Percentiles rank a stretch among this genome's conserved stretches.
Evolutionary conservation across 805 yeast species (phyloP).

Genomic region (Metschnikowia picachoensis): DNA sequence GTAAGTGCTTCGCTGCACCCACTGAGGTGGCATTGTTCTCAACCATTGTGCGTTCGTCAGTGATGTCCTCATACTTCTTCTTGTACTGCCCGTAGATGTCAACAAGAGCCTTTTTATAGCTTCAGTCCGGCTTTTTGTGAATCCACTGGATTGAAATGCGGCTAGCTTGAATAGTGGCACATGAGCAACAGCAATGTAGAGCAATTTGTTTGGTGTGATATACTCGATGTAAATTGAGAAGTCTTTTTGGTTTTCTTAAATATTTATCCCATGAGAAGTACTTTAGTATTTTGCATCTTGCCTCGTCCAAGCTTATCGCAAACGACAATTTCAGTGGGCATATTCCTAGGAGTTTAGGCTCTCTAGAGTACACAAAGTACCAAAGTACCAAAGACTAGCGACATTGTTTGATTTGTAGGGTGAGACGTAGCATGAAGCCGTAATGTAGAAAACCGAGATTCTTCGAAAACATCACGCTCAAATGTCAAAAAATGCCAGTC

Average conservation of each 20-base stretch:
- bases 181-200: conserved; percentile 1
- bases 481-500: conserved; percentile 1
- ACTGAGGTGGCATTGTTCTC: too few relatives aligned
- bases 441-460: not conserved
- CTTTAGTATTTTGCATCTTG: not conserved
- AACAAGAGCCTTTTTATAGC: not conserved
- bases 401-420: conserved; percentile 1
- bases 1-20: too few relatives aligned
- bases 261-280: too few relatives aligned
- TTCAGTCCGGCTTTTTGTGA: not conserved
- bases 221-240: conserved; percentile 1
- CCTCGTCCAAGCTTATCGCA: conserved; percentile 1
- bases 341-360: not conserved
- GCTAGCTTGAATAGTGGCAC: conserved; percentile 1
- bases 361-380: not conserved
- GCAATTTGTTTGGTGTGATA: not conserved
- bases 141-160: not conserved
- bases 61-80: not conserved
- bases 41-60: too few relatives aligned
- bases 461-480: conserved; percentile 1
- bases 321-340: not conserved
- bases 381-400: not conserved
- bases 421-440: conserved; percentile 2
- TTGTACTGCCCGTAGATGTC: too few relatives aligned
- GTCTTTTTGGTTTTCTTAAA: too few relatives aligned